phyloP scores from a whole-genome alignment of 345 rosid genomes.

The Cardamine resedifolia region DNA sequence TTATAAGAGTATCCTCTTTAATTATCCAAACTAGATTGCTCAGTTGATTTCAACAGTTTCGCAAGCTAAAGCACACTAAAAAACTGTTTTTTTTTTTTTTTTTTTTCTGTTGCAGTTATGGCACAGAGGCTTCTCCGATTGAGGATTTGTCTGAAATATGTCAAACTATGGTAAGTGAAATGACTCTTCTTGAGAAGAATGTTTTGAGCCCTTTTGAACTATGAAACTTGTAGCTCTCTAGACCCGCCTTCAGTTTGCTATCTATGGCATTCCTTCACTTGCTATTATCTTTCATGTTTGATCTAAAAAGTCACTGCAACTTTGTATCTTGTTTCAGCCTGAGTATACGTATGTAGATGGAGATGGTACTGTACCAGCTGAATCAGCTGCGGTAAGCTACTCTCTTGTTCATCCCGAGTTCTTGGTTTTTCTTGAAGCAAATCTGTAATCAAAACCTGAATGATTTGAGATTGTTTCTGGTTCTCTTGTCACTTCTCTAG shows the following conservation, averaged over 20 bases:
- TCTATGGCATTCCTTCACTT: slow-evolving; percentile 2
- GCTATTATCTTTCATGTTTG: neutral
- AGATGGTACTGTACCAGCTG: slow-evolving; percentile 92
- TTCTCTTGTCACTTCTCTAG: slow-evolving; percentile 8
- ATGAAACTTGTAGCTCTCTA: neutral
- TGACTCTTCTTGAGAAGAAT: slow-evolving; percentile 5
- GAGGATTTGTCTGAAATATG: slow-evolving; percentile 81
- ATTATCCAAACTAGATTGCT: neutral
- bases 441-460: neutral
- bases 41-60: neutral
- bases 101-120: slow-evolving; percentile 59
- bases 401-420: slow-evolving; percentile 15
- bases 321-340: slow-evolving; percentile 50
- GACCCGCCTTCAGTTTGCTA: neutral
- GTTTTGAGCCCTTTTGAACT: neutral
- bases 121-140: slow-evolving; percentile 68
- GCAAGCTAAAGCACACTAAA: neutral
- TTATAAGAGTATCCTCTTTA: neutral
- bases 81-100: slow-evolving; percentile 16
- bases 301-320: neutral
- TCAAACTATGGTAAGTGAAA: slow-evolving; percentile 61
- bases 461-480: neutral
- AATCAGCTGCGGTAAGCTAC: slow-evolving; percentile 67
- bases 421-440: neutral
- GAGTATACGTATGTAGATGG: slow-evolving; percentile 79